Percentiles rank a stretch among this genome's conserved stretches.
Conservation (phyloP, 495 filamentous ascomycete species). For the Trichoderma orchidacearum region DNA sequence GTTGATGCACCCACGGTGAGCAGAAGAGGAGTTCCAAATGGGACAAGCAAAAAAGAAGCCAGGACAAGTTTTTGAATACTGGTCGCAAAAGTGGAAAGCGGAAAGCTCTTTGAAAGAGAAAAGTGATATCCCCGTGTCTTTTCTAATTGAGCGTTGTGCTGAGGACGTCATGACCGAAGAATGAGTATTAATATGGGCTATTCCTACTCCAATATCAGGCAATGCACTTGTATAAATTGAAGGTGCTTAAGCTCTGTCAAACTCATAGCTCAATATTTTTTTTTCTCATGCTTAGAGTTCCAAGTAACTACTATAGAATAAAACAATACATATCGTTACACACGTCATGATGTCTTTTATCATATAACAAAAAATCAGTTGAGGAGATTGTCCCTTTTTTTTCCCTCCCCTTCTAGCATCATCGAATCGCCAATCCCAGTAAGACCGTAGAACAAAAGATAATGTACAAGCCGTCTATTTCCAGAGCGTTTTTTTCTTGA, state of each 20-base stretch:
- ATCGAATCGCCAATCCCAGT: not conserved
- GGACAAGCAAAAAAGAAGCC: not conserved
- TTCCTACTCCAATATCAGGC: too few species aligned
- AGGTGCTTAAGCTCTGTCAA: too few species aligned
- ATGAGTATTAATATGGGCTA: too few species aligned
- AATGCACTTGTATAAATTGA: too few species aligned
- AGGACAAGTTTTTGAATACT: not conserved
- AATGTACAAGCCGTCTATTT: not conserved
- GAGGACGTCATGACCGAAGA: too few species aligned
- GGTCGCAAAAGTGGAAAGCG: too few species aligned
- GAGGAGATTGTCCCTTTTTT: not conserved
- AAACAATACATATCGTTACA: not conserved
- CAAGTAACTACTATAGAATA: not conserved
- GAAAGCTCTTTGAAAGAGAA: too few species aligned
- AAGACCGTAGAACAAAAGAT: not conserved
- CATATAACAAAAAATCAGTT: too few species aligned
- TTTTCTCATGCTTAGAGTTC: not conserved
- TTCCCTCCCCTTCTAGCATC: not conserved
- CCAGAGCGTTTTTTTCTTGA: not conserved
- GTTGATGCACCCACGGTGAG: slow-evolving; percentile 15
- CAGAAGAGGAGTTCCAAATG: not conserved
- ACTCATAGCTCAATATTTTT: too few species aligned
- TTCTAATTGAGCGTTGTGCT: too few species aligned
- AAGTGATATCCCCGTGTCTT: too few species aligned
- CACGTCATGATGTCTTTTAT: not conserved